A percentile compares a stretch with the other conserved stretches of the same genome.
Conservation (phyloP, 805 yeast genomes). For the Yamadazyma nakazawae region DNA sequence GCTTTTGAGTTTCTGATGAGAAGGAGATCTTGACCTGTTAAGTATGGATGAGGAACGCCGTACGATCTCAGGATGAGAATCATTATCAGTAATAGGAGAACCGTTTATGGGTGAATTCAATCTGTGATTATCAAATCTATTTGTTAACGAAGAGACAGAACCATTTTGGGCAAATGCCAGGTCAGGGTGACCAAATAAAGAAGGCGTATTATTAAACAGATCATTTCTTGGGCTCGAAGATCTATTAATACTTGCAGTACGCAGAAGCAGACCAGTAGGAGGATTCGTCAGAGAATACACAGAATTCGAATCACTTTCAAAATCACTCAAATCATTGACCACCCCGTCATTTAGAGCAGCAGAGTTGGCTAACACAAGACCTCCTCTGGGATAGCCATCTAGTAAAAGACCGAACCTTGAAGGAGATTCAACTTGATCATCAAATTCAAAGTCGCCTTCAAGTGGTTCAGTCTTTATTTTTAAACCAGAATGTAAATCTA, state of each 20-base stretch:
- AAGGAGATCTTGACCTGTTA: constrained; percentile 13
- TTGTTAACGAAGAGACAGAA: constrained; percentile 23
- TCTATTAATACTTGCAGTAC: not conserved
- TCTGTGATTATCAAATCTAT: constrained; percentile 26
- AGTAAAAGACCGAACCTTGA: constrained; percentile 11
- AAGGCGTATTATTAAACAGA: constrained; percentile 6
- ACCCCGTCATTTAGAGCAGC: constrained; percentile 14
- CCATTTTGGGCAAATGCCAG: constrained; percentile 9
- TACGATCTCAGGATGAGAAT: constrained; percentile 2
- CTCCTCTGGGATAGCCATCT: constrained; percentile 17
- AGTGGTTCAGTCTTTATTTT: not conserved
- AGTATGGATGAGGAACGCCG: constrained; percentile 5
- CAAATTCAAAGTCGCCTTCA: constrained; percentile 5
- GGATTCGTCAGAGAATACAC: constrained; percentile 13
- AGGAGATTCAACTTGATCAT: constrained; percentile 13
- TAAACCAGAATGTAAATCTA: not conserved
- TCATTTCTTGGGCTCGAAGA: constrained; percentile 6
- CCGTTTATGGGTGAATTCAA: constrained; percentile 18
- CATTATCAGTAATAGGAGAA: not conserved
- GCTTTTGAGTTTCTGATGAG: constrained; percentile 16
- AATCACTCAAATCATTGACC: constrained; percentile 18
- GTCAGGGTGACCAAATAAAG: constrained; percentile 9
- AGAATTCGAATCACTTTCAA: constrained; percentile 24
- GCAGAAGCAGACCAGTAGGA: constrained; percentile 8
- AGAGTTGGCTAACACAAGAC: constrained; percentile 16